Evolutionary conservation across 495 filamentous ascomycete genomes (phyloP).

Genomic region (Mytilinidion resinicola): DNA sequence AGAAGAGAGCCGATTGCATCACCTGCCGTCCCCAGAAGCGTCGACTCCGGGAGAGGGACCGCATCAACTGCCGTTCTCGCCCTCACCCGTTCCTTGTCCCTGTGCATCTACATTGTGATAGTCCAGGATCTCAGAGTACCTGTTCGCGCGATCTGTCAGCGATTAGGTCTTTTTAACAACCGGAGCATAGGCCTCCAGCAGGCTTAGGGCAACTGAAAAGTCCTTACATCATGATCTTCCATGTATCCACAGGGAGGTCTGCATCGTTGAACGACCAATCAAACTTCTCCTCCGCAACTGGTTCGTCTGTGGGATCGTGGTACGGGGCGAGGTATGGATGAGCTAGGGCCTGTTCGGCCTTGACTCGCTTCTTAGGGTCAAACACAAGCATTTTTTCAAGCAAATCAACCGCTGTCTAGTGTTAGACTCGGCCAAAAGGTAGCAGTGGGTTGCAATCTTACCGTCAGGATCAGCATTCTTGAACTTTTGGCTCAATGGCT

Average conservation of each 20-base stretch:
- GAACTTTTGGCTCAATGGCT: slow-evolving; percentile 87
- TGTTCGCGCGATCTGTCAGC: slow-evolving; percentile 37
- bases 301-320: slow-evolving; percentile 95
- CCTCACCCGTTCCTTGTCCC: slow-evolving; percentile 3
- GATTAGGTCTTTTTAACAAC: slow-evolving; percentile 1
- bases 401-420: slow-evolving; percentile 70
- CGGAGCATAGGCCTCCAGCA: slow-evolving; percentile 19
- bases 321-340: slow-evolving; percentile 94
- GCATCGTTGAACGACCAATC: slow-evolving; percentile 99
- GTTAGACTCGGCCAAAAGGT: slow-evolving; percentile 1
- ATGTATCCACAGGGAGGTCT: slow-evolving; percentile 96
- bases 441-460: slow-evolving; percentile 39
- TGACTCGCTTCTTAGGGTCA: slow-evolving; percentile 85
- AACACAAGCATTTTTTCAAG: slow-evolving; percentile 97
- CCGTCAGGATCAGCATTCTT: slow-evolving; percentile 90
- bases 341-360: slow-evolving; percentile 73
- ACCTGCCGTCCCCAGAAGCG: background rate
- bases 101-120: slow-evolving; percentile 84
- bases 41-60: background rate
- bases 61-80: slow-evolving; percentile 24
- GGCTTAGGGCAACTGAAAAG: background rate
- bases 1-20: background rate
- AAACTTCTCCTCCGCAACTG: slow-evolving; percentile 93
- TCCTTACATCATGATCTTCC: slow-evolving; percentile 99
- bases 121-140: slow-evolving; percentile 99